Evolutionary conservation across 768 basidiomycete species (phyloP), one percentile per base, ranked within the genome.

Genomic region (Mrakia hoshinonis): DNA sequence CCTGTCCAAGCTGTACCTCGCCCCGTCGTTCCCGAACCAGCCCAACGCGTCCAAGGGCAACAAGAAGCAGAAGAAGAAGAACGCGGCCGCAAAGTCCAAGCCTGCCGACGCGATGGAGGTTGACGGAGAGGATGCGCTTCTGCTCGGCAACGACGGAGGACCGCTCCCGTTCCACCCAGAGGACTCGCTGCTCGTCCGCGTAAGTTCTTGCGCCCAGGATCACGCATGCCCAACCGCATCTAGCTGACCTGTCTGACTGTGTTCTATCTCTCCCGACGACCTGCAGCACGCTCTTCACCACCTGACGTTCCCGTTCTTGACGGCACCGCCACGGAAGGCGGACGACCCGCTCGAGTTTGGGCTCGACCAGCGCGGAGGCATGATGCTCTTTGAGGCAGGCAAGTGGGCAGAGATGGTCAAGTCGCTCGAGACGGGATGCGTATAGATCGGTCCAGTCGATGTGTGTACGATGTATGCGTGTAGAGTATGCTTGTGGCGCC

Each of bases 311-410:
- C 73, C 81, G 2, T 86, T 87, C 76, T 83, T 84, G 52, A 82
- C 85, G 2, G 76, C 82, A 0, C 83, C 82, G 36, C 83, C 84
- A 15, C 82, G 88, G 31, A 85, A 86, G 46, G 82, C 82, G 66
- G 89, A 90, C 29, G 72, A 68, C 49, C 55, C 54, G 11, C 58
- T 73, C 20, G 80, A 87, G 1, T 88, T 90, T 74, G 89, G 90
- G 0, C 80, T 90, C 34, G 89, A 91, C 72, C 84, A 85, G 43
- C 83, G 84, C 2, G 89, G 87, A 0, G 79, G 89, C 34, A 79
- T 89, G 64, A 87, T 89, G 83, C 65, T 82, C 68, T 81, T 91
- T 0, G 82, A 85, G 4, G 64, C 63, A 10, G 12, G 31, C 49
- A 61, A 62, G 39, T 68, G 67, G 67, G 67, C 34, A 4, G 67